phyloP scores from a whole-genome alignment of 345 rosid genomes.

The Brassica carinata region DNA sequence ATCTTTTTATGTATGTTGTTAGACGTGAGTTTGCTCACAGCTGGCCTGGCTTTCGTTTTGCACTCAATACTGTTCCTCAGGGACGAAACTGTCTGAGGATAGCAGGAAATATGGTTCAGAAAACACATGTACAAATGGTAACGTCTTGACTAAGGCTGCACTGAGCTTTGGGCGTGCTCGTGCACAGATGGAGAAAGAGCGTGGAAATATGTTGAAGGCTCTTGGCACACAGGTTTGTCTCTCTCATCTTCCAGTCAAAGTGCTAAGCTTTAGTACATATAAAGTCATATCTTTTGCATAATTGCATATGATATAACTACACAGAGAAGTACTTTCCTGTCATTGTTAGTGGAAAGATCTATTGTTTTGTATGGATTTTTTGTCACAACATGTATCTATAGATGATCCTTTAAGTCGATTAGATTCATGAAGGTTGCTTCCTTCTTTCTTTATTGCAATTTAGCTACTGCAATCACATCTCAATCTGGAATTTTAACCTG shows the following conservation, averaged over 20 bases:
- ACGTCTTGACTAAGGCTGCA: conserved; percentile 74
- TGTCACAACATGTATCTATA: not conserved
- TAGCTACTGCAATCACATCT: conserved; percentile 12
- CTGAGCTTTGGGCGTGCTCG: conserved; percentile 67
- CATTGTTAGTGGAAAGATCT: not conserved
- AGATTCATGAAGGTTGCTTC: conserved; percentile 5
- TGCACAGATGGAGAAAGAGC: conserved; percentile 95
- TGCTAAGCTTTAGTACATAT: not conserved
- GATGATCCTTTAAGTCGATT: not conserved
- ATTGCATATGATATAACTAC: not conserved
- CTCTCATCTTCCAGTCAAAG: conserved; percentile 10
- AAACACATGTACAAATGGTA: conserved; percentile 89
- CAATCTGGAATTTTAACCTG: not conserved
- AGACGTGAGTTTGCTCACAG: conserved; percentile 2
- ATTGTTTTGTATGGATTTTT: not conserved
- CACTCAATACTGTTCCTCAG: conserved; percentile 43
- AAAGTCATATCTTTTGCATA: not conserved
- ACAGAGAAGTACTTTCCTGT: not conserved
- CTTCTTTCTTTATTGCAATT: conserved; percentile 13
- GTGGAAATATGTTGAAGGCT: conserved; percentile 83
- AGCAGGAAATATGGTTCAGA: conserved; percentile 94
- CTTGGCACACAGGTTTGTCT: conserved; percentile 84
- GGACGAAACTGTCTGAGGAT: conserved; percentile 90
- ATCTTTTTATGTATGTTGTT: not conserved
- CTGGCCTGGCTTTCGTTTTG: not conserved